These are phyloP conservation scores for Stephania cephalantha DNA, from an alignment of 164 flowering plant species.

Conservation along the genomic window DNA sequence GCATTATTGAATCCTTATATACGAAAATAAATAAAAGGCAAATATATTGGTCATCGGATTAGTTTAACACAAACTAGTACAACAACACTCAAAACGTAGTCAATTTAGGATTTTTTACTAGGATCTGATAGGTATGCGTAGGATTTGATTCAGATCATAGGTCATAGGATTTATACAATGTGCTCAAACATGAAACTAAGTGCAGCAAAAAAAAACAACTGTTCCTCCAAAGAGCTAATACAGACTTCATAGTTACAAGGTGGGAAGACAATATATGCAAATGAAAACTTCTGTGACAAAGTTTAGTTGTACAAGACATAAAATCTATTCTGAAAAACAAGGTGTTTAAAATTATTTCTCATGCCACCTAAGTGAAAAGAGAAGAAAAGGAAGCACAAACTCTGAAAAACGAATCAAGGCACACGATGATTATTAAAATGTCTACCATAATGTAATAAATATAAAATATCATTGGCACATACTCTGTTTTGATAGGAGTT, in stretches of 20 bases:
- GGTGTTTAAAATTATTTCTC: neutral
- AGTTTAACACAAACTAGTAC: no score
- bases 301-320: neutral
- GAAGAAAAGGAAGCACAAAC: neutral
- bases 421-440: neutral
- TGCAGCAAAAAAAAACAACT: neutral
- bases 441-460: neutral
- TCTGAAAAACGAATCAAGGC: neutral
- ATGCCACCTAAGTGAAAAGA: neutral
- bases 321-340: neutral
- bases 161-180: neutral
- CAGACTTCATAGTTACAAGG: neutral
- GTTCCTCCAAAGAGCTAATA: neutral
- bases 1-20: no score
- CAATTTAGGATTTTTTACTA: no score
- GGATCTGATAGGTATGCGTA: no score
- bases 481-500: conserved; percentile 75
- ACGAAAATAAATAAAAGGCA: no score
- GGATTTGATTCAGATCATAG: no score
- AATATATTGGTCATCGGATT: no score
- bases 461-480: conserved; percentile 21
- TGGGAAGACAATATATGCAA: neutral
- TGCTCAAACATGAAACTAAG: neutral
- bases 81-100: no score
- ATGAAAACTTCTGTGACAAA: neutral